These are phyloP conservation scores for Spongiforma sp. DNA, from an alignment of 1,284 basidiomycete genomes.

Conservation along the genomic window DNA sequence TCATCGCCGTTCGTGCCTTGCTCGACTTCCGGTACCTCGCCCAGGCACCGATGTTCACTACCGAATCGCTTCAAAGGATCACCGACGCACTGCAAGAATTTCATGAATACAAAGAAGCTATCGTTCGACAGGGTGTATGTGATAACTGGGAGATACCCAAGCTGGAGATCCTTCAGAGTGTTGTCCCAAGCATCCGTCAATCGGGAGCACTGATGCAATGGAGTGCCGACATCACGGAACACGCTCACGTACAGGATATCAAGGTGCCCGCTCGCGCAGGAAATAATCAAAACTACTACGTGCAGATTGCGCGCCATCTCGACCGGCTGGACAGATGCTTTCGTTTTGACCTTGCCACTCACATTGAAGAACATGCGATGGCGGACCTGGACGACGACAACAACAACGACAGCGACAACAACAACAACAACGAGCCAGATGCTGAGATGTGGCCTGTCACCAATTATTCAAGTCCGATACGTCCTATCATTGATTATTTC, in stretches of 20 bases:
- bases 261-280: conserved; percentile 1
- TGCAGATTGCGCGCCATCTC: background rate
- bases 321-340: conserved; percentile 7
- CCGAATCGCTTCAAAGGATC: background rate
- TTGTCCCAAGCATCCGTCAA: background rate
- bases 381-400: background rate
- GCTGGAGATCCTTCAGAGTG: background rate
- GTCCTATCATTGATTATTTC: conserved; percentile 10
- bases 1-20: background rate
- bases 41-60: conserved; percentile 5
- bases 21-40: conserved; percentile 4
- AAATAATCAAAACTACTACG: conserved; percentile 7
- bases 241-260: conserved; percentile 8
- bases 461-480: background rate
- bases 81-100: conserved; percentile 5
- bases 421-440: conserved; percentile 4
- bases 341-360: background rate
- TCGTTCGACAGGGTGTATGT: background rate
- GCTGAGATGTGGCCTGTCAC: background rate
- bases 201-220: conserved; percentile 10
- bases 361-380: background rate
- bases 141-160: background rate
- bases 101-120: conserved; percentile 6
- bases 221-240: conserved; percentile 5
- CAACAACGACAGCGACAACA: too few species aligned